Percentiles rank a stretch among this genome's conserved stretches.
These are phyloP conservation scores for Fusarium sp. DNA, from an alignment of 2,329 filamentous ascomycete genomes.

Conservation along the genomic window DNA sequence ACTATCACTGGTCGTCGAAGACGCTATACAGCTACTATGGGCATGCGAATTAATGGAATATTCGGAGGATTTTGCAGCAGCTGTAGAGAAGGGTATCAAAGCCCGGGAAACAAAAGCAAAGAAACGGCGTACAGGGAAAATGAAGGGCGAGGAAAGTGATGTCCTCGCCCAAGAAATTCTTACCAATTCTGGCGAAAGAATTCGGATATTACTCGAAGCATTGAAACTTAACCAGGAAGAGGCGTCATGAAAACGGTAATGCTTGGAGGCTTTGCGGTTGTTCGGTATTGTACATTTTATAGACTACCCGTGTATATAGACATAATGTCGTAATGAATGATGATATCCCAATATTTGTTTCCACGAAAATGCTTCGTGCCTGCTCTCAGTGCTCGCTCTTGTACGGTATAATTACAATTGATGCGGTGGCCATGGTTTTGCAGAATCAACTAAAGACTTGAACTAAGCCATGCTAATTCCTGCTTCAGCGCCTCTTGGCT, in stretches of 20 bases:
- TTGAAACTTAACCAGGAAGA: constrained; percentile 45
- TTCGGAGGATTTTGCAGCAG: constrained; percentile 53
- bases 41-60: constrained; percentile 52
- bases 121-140: constrained; percentile 54
- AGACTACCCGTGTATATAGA: constrained; percentile 43
- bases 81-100: constrained; percentile 60
- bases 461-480: neutral
- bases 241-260: constrained; percentile 29
- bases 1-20: constrained; percentile 76
- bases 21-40: constrained; percentile 68
- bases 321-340: constrained; percentile 42
- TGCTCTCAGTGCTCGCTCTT: constrained; percentile 6
- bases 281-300: constrained; percentile 38
- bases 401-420: constrained; percentile 35
- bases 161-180: constrained; percentile 58
- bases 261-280: neutral
- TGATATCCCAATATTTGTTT: constrained; percentile 27
- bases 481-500: constrained; percentile 49
- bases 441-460: neutral
- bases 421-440: neutral
- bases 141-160: constrained; percentile 54
- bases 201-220: constrained; percentile 56
- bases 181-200: constrained; percentile 58
- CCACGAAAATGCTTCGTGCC: neutral
- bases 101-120: constrained; percentile 63